Conservation (phyloP, 352 stramenopile species). For the Pythium chondricola region DNA sequence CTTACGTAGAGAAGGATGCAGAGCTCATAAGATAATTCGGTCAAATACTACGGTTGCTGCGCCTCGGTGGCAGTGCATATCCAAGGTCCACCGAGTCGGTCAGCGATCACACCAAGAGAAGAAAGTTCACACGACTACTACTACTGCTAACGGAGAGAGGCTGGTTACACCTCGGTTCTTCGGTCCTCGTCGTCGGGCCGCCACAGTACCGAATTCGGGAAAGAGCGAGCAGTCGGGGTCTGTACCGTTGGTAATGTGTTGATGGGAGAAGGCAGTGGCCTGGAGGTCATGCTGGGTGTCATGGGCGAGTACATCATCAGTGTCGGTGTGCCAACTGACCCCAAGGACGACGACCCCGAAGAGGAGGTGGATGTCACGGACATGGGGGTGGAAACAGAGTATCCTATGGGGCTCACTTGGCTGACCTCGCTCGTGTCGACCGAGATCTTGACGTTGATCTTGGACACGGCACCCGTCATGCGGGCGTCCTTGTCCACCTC, state of each 20-base stretch:
- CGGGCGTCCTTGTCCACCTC: constrained; percentile 55
- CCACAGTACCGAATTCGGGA: constrained; percentile 48
- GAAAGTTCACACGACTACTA: too few relatives aligned
- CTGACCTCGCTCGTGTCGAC: constrained; percentile 5
- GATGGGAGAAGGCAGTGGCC: constrained; percentile 35
- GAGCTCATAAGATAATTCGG: too few relatives aligned
- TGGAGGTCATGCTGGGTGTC: constrained; percentile 25
- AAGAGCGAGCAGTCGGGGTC: constrained; percentile 18
- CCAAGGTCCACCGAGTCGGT: too few relatives aligned
- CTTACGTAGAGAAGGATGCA: too few relatives aligned
- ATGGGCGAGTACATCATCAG: constrained; percentile 21
- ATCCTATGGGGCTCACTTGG: constrained; percentile 12
- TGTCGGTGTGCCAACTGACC: constrained; percentile 23
- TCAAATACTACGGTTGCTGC: too few relatives aligned
- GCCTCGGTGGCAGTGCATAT: too few relatives aligned
- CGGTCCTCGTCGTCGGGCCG: constrained; percentile 28
- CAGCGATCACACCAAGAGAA: too few relatives aligned
- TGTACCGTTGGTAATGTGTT: constrained; percentile 28
- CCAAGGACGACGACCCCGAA: constrained; percentile 18
- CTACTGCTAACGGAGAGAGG: background rate
- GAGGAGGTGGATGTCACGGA: background rate
- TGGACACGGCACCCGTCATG: constrained; percentile 43
- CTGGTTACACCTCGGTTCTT: background rate
- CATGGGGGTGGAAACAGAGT: constrained; percentile 1
- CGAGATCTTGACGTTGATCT: constrained; percentile 49